These are phyloP conservation scores for Ministeria vibrans DNA, from an alignment of 78 protist species.

Conservation along the genomic window DNA sequence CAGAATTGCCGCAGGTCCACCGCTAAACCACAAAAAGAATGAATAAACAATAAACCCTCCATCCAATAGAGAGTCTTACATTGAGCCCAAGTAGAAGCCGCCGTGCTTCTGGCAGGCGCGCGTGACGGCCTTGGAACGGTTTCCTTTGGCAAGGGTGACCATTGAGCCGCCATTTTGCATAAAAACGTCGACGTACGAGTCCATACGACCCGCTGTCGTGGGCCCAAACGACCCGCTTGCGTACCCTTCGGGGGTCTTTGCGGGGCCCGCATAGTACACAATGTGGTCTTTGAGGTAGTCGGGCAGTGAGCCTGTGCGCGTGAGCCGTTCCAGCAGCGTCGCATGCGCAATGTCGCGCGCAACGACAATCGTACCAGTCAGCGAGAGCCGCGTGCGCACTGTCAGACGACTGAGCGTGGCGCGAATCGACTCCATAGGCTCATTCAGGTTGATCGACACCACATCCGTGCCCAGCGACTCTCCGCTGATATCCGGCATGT, in stretches of 20 bases:
- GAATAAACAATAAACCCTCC: no score
- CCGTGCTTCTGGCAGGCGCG: conserved; percentile 70
- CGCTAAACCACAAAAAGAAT: no score
- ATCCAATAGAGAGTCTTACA: no score
- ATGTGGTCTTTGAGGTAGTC: conserved; percentile 58
- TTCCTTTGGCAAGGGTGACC: conserved; percentile 73
- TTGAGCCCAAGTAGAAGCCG: conserved; percentile 87
- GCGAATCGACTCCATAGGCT: conserved; percentile 50
- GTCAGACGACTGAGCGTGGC: conserved; percentile 25
- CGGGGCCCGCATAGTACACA: conserved; percentile 73
- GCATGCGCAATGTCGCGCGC: conserved; percentile 86
- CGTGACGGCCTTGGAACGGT: conserved; percentile 63
- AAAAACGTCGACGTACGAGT: conserved; percentile 60
- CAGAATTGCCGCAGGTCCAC: conserved; percentile 84
- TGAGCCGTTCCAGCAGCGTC: conserved; percentile 46
- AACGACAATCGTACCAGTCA: conserved; percentile 71
- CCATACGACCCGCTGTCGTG: conserved; percentile 82
- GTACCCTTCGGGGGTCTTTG: conserved; percentile 66
- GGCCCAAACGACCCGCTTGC: conserved; percentile 78
- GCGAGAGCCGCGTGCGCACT: conserved; percentile 47
- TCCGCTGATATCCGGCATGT: conserved; percentile 50
- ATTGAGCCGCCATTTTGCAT: conserved; percentile 34
- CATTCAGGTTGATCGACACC: conserved; percentile 66
- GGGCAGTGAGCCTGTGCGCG: conserved; percentile 39
- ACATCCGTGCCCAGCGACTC: conserved; percentile 16